Conservation (phyloP, 2,329 filamentous ascomycete species). For the Ophiostoma tasmaniense region DNA sequence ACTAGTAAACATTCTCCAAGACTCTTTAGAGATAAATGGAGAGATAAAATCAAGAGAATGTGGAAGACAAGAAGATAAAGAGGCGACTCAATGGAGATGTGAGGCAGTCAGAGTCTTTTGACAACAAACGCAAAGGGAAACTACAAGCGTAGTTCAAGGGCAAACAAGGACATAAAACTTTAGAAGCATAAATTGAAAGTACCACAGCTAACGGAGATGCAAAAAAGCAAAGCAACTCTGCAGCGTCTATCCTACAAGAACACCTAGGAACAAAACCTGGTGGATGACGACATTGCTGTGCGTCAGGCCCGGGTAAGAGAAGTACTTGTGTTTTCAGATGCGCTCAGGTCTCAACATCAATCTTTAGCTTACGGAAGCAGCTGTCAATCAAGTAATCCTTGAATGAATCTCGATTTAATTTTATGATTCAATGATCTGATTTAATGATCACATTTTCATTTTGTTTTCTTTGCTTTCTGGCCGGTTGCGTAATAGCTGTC, state of each 20-base stretch:
- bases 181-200: not conserved
- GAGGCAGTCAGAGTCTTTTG: not conserved
- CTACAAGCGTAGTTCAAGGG: not conserved
- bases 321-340: not conserved
- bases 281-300: constrained; percentile 1
- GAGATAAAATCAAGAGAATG: not conserved
- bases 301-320: not conserved
- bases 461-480: not conserved
- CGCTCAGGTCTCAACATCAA: too few relatives aligned
- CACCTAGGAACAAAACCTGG: not conserved
- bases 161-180: not conserved
- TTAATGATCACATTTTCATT: not conserved
- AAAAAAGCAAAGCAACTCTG: not conserved
- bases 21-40: not conserved
- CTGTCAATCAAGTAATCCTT: too few relatives aligned
- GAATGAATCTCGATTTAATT: not conserved
- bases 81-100: not conserved
- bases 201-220: not conserved
- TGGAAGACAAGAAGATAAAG: not conserved
- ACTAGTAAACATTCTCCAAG: too few relatives aligned
- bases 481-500: not conserved
- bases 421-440: not conserved
- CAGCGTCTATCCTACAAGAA: not conserved
- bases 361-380: too few relatives aligned
- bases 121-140: not conserved